Evolutionary conservation across 2,329 filamentous ascomycete genomes (phyloP), one percentile per base, ranked within the genome.

Genomic region (Stagonosporopsis cucurbitacearum): DNA sequence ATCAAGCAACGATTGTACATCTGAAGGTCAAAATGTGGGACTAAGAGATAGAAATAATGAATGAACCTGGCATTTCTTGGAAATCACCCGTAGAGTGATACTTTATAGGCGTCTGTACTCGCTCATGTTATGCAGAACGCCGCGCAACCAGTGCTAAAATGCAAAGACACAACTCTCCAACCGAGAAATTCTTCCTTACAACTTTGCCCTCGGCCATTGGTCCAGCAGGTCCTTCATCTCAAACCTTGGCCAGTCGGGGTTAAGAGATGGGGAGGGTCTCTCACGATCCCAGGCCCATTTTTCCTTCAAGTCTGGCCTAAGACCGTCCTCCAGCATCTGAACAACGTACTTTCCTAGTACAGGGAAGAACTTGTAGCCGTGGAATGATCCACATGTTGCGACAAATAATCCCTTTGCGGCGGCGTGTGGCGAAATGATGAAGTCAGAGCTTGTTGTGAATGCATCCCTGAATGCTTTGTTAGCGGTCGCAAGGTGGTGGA

Each of bases 221-320:
- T 78, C 74, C 50, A 79, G 52, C 49, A 87, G 65, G 62, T 86
- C 82, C 48, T 74, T 81, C 79, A 87, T 80, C 78, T 88, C 84
- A 4, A 77, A 76, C 43, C 81, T 78, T 7, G 86, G 85, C 71
- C 79, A 88, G 66, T 85, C 83, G 7, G 81, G 77, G 63, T 85
- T 85, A 11, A 78, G 65, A 2, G 63, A 64, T 6, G 67, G 66
- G 25, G 86, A 82, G 2, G 85, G 84, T 20, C 83, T 74, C 65
- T 85, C 81, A 12, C 86, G 79, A 68, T 88, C 84, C 63, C 83
- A 82, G 28, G 79, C 79, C 80, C 86, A 91, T 81, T 89, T 91
- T 50, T 81, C 79, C 37, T 77, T 77, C 60, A 91, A 81, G 47
- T 82, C 48, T 60, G 66, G 39, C 41, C 78, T 69, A 6, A 72